Base-by-base conservation (phyloP, 2,329 filamentous ascomycete genomes). In the Lachnellula subtilissima region DNA sequence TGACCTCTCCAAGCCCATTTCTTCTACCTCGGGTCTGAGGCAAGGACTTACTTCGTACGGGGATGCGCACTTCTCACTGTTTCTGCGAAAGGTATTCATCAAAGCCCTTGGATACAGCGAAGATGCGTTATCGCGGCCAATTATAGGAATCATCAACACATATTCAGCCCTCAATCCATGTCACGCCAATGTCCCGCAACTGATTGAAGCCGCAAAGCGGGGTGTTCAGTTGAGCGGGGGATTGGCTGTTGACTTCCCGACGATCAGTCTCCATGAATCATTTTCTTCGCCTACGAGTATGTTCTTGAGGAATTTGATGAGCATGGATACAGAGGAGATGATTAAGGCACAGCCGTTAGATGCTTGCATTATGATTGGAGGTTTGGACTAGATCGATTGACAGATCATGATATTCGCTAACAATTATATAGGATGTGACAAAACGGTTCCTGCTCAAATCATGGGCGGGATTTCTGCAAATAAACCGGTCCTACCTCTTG, bases 271-370 rank as follows among this genome's bases (percentile, higher is more conserved):
- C 0, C 83, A 87, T 61, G 87, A 90, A 75, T 80, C 76, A 2
- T 90, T 91, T 66, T 77, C 86, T 0, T 75, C 78, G 46, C 87
- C 87, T 2, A 89, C 87, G 4, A 89, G 86, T 72, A 89, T 91
- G 87, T 89, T 84, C 54, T 66, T 90, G 48, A 72, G 87, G 35
- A 90, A 90, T 61, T 66, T 90, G 55, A 90, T 91, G 87, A 86
- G 83, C 61, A 88, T 90, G 84, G 87, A 90, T 66, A 90, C 87
- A 0, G 87, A 90, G 69, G 87, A 90, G 73, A 90, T 90, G 87
- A 84, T 89, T 52, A 75, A 75, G 45, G 86, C 86, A 0, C 87
- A 90, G 69, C 87, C 87, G 0, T 76, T 87, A 15, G 87, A 91
- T 70, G 82, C 84, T 0, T 82, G 83, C 9, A 78, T 88, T 14